Percentiles rank a stretch among this genome's conserved stretches.
phyloP scores from a whole-genome alignment of 805 yeast species.

The Kuraishia cidri region DNA sequence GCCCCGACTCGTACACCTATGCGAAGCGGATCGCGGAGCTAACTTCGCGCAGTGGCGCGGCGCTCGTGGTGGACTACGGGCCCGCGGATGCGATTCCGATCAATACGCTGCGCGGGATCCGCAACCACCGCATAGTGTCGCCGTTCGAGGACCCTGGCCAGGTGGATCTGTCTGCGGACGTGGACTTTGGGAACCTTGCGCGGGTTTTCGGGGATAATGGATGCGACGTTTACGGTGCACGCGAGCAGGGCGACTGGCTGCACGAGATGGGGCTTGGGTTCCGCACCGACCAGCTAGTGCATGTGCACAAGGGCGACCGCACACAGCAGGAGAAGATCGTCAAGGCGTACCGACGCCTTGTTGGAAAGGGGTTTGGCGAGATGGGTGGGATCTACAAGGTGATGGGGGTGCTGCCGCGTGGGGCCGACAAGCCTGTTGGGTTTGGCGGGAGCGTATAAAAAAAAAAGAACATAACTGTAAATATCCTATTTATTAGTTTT shows the following conservation, averaged over 20 bases:
- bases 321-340: conserved; percentile 39
- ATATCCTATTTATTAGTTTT: too few species aligned
- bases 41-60: conserved; percentile 45
- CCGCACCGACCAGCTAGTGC: conserved; percentile 51
- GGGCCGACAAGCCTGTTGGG: conserved; percentile 38
- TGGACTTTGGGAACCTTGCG: conserved; percentile 60
- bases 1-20: conserved; percentile 62
- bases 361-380: conserved; percentile 45
- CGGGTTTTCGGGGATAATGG: conserved; percentile 18
- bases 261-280: conserved; percentile 69
- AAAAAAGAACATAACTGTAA: not conserved
- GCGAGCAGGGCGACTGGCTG: conserved; percentile 74
- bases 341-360: conserved; percentile 51
- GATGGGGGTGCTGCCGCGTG: conserved; percentile 47
- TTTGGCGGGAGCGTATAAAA: conserved; percentile 28
- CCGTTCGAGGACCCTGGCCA: conserved; percentile 74
- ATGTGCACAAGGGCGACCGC: conserved; percentile 27
- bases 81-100: conserved; percentile 52
- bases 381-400: conserved; percentile 80
- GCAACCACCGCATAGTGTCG: conserved; percentile 60
- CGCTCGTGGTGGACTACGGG: conserved; percentile 75
- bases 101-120: conserved; percentile 68
- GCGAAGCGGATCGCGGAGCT: conserved; percentile 42
- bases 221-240: conserved; percentile 40
- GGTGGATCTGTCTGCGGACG: conserved; percentile 78